Evolutionary conservation across 2,329 filamentous ascomycete species (phyloP).

Genomic region (Hansfordia pulvinata): DNA sequence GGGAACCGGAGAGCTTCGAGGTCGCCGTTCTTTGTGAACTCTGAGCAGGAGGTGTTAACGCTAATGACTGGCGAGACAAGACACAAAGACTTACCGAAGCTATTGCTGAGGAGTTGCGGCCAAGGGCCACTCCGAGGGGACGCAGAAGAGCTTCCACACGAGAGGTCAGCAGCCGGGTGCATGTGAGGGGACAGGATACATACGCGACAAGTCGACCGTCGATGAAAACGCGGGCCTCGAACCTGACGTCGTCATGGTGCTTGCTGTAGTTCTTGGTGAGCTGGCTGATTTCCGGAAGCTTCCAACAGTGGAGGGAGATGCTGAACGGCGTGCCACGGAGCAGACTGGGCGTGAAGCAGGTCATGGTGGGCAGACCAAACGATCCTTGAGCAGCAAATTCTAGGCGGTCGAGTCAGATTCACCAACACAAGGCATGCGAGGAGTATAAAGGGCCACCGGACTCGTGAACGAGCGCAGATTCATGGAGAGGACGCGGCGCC

Average conservation of each 20-base stretch:
- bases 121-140: slow-evolving; percentile 36
- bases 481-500: not conserved
- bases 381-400: slow-evolving; percentile 37
- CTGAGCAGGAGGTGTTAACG: slow-evolving; percentile 20
- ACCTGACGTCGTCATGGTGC: slow-evolving; percentile 39
- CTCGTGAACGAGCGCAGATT: not conserved
- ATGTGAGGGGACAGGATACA: too few species aligned
- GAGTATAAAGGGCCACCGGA: too few species aligned
- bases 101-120: slow-evolving; percentile 33
- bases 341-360: slow-evolving; percentile 58
- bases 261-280: slow-evolving; percentile 42
- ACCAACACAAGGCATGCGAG: too few species aligned
- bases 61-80: not conserved
- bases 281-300: slow-evolving; percentile 42
- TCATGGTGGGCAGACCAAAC: slow-evolving; percentile 48
- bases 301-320: slow-evolving; percentile 66
- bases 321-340: slow-evolving; percentile 45
- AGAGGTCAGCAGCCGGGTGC: too few species aligned
- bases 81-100: slow-evolving; percentile 21
- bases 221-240: slow-evolving; percentile 54
- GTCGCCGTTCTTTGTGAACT: slow-evolving; percentile 41
- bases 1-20: slow-evolving; percentile 58
- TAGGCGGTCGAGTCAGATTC: too few species aligned
- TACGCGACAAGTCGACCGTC: slow-evolving; percentile 55
- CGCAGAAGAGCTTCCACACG: slow-evolving; percentile 37